These are phyloP conservation scores for Exophiala spinifera DNA, from an alignment of 2,329 filamentous ascomycete genomes.

Conservation along the genomic window DNA sequence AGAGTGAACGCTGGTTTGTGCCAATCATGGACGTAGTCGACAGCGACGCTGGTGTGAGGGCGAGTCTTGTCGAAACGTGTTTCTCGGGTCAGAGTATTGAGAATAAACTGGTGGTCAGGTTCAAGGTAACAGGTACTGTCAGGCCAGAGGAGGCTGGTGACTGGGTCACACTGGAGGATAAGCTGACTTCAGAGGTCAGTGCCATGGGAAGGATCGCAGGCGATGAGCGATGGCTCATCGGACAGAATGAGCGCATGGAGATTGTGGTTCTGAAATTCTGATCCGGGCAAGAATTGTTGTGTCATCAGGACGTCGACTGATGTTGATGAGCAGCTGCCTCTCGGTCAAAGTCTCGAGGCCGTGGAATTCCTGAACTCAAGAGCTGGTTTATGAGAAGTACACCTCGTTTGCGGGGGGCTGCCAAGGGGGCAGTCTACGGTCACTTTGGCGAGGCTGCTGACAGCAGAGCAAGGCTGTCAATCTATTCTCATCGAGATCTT, in stretches of 20 bases:
- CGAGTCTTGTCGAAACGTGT: slow-evolving; percentile 36
- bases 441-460: no score
- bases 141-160: neutral
- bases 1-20: slow-evolving; percentile 36
- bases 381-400: no score
- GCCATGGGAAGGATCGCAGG: slow-evolving; percentile 55
- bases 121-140: slow-evolving; percentile 29
- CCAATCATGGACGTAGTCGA: slow-evolving; percentile 39
- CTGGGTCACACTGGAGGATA: slow-evolving; percentile 29
- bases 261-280: slow-evolving; percentile 55
- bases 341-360: no score
- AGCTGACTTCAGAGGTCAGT: slow-evolving; percentile 49
- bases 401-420: no score
- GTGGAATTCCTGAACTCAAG: no score
- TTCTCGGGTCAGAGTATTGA: slow-evolving; percentile 32
- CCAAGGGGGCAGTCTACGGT: no score
- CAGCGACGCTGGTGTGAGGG: slow-evolving; percentile 33
- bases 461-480: no score
- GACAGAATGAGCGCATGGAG: slow-evolving; percentile 52
- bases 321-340: no score
- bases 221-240: slow-evolving; percentile 61
- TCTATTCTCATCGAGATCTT: no score
- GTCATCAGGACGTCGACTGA: no score
- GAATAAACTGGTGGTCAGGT: slow-evolving; percentile 33
- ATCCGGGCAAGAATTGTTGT: neutral